Evolutionary conservation across 495 filamentous ascomycete genomes (phyloP), one percentile per base, ranked within the genome.

Genomic region (Gamarada debralockiae): DNA sequence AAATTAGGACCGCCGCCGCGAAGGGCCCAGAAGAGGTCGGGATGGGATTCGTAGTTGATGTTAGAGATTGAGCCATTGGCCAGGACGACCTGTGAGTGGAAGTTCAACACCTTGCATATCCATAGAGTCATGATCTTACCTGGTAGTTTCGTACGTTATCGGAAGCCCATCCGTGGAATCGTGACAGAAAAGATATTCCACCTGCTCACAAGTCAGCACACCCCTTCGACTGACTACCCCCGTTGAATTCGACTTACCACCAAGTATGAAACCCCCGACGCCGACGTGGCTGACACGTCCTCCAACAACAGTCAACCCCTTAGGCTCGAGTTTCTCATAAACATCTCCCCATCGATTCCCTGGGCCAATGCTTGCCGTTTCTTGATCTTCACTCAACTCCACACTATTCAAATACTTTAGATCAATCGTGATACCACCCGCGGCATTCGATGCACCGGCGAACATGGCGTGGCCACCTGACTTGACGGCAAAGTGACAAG

Each of bases 251-350:
- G 20, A 45, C 50, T 46, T 56, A 80, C 57, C 17, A 7, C 78
- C 78, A 17, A 81, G 69, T 17, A 67, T 66, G 7, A 81, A 65
- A 5, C 82, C 82, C 17, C 76, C 73, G 15, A 80, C 74, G n/a
- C 82, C 82, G 31, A 85, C 70, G 17, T 62, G 65, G 0, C 70
- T 56, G 22, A 71, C 67, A 38, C 81, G 72, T 13, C 79, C 81
- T 3, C 80, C 79, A 3, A 73, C 50, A 4, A 76, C 70, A n/a
- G 71, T 59, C 3, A 78, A 57, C n/a, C 68, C 61, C 20, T 68
- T 59, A 0, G 61, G 50, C 5, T 67, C 68, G 7, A 81, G 59
- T 40, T 57, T 63, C 1, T 50, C 29, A 53, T 81, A 82, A 10
- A 80, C 74, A n/a, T 76, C 64, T 6, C 38, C 39, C 77, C 77